A percentile compares a stretch with the other conserved stretches of the same genome.
phyloP scores from a whole-genome alignment of 192 early-diverging fungal genomes.

The Gaertneriomyces semiglobifer region DNA sequence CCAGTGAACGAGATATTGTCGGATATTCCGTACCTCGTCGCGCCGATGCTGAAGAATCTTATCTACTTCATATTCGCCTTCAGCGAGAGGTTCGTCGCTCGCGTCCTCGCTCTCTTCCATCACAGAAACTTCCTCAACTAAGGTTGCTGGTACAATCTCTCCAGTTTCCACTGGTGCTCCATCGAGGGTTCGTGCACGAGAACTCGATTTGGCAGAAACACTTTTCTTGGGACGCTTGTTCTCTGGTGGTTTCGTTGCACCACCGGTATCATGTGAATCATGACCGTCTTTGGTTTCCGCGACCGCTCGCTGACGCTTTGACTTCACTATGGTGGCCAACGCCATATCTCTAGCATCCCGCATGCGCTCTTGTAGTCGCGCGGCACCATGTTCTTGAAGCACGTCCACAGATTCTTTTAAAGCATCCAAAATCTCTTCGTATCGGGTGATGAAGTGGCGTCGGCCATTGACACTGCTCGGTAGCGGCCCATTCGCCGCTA shows the following conservation, averaged over 20 bases:
- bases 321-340: conserved; percentile 18
- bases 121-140: neutral
- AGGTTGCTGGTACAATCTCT: conserved; percentile 18
- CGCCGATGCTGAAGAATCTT: too few relatives aligned
- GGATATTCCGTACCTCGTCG: neutral
- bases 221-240: too few relatives aligned
- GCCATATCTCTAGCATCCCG: neutral
- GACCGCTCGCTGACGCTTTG: neutral
- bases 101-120: conserved; percentile 9
- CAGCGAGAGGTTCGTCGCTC: neutral
- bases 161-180: conserved; percentile 12
- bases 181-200: neutral
- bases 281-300: too few relatives aligned
- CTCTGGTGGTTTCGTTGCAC: too few relatives aligned
- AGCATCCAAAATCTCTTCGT: conserved; percentile 26
- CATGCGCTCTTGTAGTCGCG: too few relatives aligned
- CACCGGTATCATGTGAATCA: too few relatives aligned
- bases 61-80: neutral
- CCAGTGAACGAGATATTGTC: conserved; percentile 7
- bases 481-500: conserved; percentile 29
- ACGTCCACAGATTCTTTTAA: conserved; percentile 25
- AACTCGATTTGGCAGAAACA: too few relatives aligned
- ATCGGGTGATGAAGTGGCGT: conserved; percentile 35
- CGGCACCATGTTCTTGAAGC: conserved; percentile 17
- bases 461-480: conserved; percentile 27